phyloP scores from a whole-genome alignment of 2,329 filamentous ascomycete genomes.

The Tolypocladium paradoxum region DNA sequence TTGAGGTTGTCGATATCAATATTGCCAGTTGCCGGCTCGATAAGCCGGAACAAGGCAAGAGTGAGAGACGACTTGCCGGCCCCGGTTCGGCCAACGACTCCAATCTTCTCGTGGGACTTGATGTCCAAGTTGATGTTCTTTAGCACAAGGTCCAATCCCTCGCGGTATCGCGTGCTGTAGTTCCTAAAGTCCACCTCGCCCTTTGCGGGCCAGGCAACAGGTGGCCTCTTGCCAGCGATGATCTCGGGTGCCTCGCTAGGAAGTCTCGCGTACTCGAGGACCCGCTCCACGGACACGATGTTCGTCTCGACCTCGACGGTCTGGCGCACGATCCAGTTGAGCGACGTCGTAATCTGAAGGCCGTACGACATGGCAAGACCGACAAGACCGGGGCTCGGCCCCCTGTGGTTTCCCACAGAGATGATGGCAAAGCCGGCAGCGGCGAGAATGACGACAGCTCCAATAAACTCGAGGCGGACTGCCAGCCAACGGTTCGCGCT shows the following conservation, averaged over 20 bases:
- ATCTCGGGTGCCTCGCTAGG: constrained; percentile 93
- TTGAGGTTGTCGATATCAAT: constrained; percentile 86
- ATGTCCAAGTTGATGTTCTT: constrained; percentile 89
- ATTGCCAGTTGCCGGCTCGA: constrained; percentile 71
- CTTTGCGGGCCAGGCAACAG: constrained; percentile 82
- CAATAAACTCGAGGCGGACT: constrained; percentile 88
- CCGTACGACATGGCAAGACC: constrained; percentile 96
- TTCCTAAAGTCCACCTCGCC: constrained; percentile 85
- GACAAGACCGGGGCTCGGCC: constrained; percentile 62
- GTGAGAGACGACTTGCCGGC: constrained; percentile 94
- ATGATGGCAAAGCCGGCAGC: constrained; percentile 75
- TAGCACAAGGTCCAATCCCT: constrained; percentile 80
- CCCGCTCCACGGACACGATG: constrained; percentile 95
- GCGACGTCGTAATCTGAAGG: constrained; percentile 87
- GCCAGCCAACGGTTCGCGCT: constrained; percentile 92
- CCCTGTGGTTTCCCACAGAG: constrained; percentile 58
- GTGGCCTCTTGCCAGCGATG: constrained; percentile 74
- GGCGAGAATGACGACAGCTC: constrained; percentile 82
- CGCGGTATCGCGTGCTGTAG: constrained; percentile 87
- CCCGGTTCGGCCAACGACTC: constrained; percentile 89
- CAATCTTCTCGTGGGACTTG: constrained; percentile 95
- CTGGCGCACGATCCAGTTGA: constrained; percentile 98
- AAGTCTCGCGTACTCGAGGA: constrained; percentile 86
- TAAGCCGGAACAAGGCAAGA: constrained; percentile 86
- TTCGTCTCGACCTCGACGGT: constrained; percentile 99